These are phyloP conservation scores for Malus sylvestris DNA, from an alignment of 306 rosid species.

Conservation along the genomic window DNA sequence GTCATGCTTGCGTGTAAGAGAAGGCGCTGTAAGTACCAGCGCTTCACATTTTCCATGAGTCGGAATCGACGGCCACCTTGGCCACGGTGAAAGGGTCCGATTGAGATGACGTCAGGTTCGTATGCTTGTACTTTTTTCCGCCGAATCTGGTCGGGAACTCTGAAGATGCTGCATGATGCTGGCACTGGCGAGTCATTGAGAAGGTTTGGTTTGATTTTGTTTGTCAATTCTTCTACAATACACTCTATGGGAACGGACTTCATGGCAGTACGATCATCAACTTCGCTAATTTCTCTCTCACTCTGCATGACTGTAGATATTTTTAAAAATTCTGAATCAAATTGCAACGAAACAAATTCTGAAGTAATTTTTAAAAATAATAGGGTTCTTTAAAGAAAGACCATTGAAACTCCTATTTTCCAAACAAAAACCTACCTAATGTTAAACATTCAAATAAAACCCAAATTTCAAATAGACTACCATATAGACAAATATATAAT, in stretches of 20 bases:
- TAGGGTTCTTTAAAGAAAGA: too few relatives aligned
- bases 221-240: background rate
- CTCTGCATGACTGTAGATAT: background rate
- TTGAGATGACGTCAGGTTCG: background rate
- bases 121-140: background rate
- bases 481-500: too few relatives aligned
- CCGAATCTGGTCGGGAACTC: background rate
- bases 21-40: background rate
- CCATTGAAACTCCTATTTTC: too few relatives aligned
- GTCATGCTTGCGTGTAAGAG: background rate
- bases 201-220: background rate
- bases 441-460: too few relatives aligned
- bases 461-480: too few relatives aligned
- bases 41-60: background rate
- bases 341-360: background rate
- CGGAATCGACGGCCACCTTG: background rate
- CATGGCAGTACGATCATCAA: too few relatives aligned
- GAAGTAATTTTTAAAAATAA: background rate
- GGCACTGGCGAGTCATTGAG: background rate
- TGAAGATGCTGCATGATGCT: slow-evolving; percentile 17
- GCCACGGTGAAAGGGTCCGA: background rate
- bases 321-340: background rate
- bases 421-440: too few relatives aligned
- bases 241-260: too few relatives aligned
- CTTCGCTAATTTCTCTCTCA: background rate